Base-by-base conservation (phyloP, 2,329 filamentous ascomycete genomes). In the Phaeosphaeria sp. region DNA sequence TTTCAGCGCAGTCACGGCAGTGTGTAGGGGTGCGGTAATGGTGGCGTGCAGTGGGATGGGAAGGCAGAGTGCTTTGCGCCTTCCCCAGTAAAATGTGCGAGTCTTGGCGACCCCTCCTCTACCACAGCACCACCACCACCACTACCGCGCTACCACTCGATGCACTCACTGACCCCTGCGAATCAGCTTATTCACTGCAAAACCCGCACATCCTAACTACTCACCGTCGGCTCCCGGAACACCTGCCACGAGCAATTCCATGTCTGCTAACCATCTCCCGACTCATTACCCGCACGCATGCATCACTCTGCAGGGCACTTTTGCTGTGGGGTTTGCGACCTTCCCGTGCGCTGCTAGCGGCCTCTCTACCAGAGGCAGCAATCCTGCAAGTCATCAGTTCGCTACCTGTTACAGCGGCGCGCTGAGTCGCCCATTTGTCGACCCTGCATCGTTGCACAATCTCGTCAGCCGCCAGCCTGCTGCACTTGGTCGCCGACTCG, bases 181-280 rank as follows among this genome's bases (percentile, higher is more conserved):
- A 3, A 36, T 36, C 30, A 36, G 30, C 30, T 30, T 30, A 11
- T 30, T 6, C 11, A 30, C 25, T 30, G 25, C 25, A 30, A 11
- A 30, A 11, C 25, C 11, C 11, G 25, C 6, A 11, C 25, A 30
- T 30, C 11, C 11, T 30, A 11, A 30, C 30, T 36, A 18, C 57
- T 44, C 39, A 59, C 59, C 55, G 59, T 22, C 60, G 57, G 55
- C 59, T 54, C 30, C 36, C 55, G 27, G 46, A 45, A 50, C 43
- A 49, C 48, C 42, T 52, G 43, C 53, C 20, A 39, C 60, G 64
- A 65, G 49, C 60, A 67, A 64, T 63, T 49, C 52, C 53, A n/a
- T n/a, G n/a, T 59, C 45, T 55, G 47, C 40, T 46, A 61, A 57
- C 55, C 61, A 69, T 69, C 47, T 57, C 66, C 66, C 65, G 66